Evolutionary conservation across 2,329 filamentous ascomycete genomes (phyloP).

Genomic region (Arthrobotrys pseudoclavata): DNA sequence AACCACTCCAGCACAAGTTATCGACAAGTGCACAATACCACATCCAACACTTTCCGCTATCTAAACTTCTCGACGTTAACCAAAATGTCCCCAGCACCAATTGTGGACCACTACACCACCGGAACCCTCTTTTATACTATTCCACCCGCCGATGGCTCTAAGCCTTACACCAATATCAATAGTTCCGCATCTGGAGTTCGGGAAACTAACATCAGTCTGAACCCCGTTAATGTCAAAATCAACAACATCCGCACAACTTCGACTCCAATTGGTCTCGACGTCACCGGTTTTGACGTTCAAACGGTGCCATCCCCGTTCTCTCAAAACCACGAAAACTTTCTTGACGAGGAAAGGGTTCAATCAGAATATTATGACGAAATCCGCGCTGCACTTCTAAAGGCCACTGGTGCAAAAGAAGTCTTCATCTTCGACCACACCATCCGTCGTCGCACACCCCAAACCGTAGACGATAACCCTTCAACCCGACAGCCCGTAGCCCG

Average conservation of each 20-base stretch:
- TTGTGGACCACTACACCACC: constrained; percentile 69
- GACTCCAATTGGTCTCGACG: constrained; percentile 76
- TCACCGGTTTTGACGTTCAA: constrained; percentile 80
- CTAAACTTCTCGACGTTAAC: background rate
- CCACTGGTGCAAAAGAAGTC: constrained; percentile 75
- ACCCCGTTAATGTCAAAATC: constrained; percentile 72
- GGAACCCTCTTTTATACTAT: constrained; percentile 71
- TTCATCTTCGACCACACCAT: constrained; percentile 82
- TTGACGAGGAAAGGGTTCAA: constrained; percentile 77
- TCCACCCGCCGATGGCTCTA: constrained; percentile 73
- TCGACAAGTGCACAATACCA: constrained; percentile 1
- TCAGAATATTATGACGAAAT: constrained; percentile 87
- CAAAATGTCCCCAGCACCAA: constrained; percentile 71
- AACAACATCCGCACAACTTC: constrained; percentile 81
- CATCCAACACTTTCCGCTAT: background rate
- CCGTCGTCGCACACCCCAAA: constrained; percentile 70
- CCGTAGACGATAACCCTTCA: constrained; percentile 64
- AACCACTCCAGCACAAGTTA: background rate
- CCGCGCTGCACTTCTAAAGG: constrained; percentile 76
- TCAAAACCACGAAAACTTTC: constrained; percentile 72
- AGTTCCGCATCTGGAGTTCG: constrained; percentile 73
- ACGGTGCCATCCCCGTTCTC: constrained; percentile 72
- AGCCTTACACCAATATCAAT: constrained; percentile 78
- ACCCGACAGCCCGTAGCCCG: constrained; percentile 77
- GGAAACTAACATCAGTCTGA: constrained; percentile 75